Base-by-base conservation (phyloP, 331 rosid genomes). In the Phaseolus coccineus region DNA sequence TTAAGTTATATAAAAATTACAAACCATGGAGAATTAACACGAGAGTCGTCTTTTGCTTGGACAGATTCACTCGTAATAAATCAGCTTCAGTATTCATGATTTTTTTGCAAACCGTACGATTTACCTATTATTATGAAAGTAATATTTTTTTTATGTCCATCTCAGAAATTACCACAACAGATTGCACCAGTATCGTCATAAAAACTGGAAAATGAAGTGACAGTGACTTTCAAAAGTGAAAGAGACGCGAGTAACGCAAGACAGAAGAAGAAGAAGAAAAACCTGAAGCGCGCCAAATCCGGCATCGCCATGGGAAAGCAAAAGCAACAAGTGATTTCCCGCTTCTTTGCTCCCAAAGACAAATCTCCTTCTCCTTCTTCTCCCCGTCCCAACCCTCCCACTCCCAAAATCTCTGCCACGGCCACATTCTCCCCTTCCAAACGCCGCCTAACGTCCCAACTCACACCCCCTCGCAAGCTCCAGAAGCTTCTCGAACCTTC, bases 331-430 rank as follows among this genome's bases (percentile, higher is more conserved):
- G 90, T 90, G 3, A 87, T 95, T 16, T 93, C 99, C 37, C 97
- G 96, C 71, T 95, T 90, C 94, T 93, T 95, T 74, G 94, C 97
- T 2, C 91, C 94, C 63, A 92, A 92, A 88, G 39, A 94, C 80
- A 76, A 87, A 74, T 1, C 51, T 19, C 79, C 86, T 6, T 27
- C 85, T 50, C 31, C 82, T 42, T 25, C 76, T 24, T 11, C 80
- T 47, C 16, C 78, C 51, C 51, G 40, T 37, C 61, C 80, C 69
- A 51, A 79, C 74, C 61, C 91, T 52, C 87, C 96, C 30, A 88
- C 93, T 75, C 91, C 97, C 74, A 95, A 87, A 89, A 87, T 91
- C 89, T 81, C 94, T 0, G 87, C 99, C 59, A 93, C 94, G 9
- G 98, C 89, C 82, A 56, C 84, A 63, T 95, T 91, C 89, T 90